Evolutionary conservation across 257 asterid genomes (phyloP).

Genomic region (Dorcoceras hygrometricum): DNA sequence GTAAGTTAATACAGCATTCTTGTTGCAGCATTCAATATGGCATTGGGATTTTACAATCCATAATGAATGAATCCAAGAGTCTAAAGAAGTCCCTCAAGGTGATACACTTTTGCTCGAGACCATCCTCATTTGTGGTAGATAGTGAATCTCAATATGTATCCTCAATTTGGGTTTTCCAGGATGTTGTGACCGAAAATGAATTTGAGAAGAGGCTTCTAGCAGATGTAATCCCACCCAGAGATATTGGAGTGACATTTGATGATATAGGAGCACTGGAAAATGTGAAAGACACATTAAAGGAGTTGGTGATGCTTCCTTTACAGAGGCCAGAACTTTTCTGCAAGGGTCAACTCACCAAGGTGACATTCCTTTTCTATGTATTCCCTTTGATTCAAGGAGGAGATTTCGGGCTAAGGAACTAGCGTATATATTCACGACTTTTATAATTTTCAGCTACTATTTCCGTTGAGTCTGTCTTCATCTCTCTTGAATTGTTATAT

Average conservation of each 20-base stretch:
- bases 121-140: neutral
- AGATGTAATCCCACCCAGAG: constrained; percentile 28
- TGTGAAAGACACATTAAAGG: constrained; percentile 34
- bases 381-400: neutral
- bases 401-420: neutral
- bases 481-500: neutral
- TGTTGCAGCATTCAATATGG: constrained; percentile 66
- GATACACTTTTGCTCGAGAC: constrained; percentile 18
- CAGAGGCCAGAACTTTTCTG: constrained; percentile 41
- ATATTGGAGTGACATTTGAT: constrained; percentile 34
- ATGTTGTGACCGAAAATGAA: constrained; percentile 26
- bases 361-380: neutral
- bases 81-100: constrained; percentile 85
- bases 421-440: neutral
- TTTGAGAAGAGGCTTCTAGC: constrained; percentile 32
- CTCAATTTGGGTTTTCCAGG: constrained; percentile 22
- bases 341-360: constrained; percentile 33
- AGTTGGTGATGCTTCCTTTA: constrained; percentile 39
- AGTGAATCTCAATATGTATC: neutral
- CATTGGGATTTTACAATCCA: constrained; percentile 52
- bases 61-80: constrained; percentile 70
- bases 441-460: neutral
- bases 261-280: constrained; percentile 39
- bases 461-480: neutral
- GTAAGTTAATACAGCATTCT: constrained; percentile 20